Conservation (phyloP, 805 yeast genomes). For the Lachancea meyersii region DNA sequence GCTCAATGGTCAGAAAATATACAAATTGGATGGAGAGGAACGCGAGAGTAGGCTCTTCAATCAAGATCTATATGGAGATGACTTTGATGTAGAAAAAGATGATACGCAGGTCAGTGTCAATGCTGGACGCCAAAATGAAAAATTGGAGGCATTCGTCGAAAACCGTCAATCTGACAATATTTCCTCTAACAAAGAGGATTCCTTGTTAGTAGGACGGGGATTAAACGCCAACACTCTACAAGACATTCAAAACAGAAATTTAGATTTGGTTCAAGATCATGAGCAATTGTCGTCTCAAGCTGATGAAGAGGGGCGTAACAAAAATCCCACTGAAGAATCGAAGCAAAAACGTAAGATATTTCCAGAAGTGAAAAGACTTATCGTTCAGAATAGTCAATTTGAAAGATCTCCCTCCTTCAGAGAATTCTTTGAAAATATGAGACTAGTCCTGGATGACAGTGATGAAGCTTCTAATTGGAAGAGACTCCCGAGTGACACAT, state of each 20-base stretch:
- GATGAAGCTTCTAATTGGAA: conserved; percentile 32
- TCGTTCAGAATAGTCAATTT: background rate
- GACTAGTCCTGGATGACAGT: conserved; percentile 27
- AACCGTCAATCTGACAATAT: too few species aligned
- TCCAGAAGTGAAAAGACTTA: background rate
- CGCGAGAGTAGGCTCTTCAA: conserved; percentile 25
- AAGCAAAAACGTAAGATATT: background rate
- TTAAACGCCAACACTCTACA: too few species aligned
- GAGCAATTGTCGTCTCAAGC: too few species aligned
- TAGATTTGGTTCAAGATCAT: too few species aligned
- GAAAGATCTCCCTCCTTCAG: conserved; percentile 27
- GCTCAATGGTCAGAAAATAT: background rate
- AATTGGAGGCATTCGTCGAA: too few species aligned
- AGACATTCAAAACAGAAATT: too few species aligned
- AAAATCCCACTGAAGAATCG: too few species aligned
- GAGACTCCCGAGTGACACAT: conserved; percentile 21
- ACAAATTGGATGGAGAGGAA: background rate
- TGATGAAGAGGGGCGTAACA: background rate
- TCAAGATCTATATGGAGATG: conserved; percentile 29
- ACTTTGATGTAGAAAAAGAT: conserved; percentile 4
- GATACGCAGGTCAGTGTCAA: background rate
- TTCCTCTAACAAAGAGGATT: too few species aligned
- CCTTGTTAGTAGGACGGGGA: too few species aligned
- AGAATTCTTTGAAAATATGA: conserved; percentile 29
- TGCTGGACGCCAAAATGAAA: too few species aligned